A percentile compares a stretch with the other conserved stretches of the same genome.
These are phyloP conservation scores for Vicia villosa DNA, from an alignment of 306 rosid genomes.

Conservation along the genomic window DNA sequence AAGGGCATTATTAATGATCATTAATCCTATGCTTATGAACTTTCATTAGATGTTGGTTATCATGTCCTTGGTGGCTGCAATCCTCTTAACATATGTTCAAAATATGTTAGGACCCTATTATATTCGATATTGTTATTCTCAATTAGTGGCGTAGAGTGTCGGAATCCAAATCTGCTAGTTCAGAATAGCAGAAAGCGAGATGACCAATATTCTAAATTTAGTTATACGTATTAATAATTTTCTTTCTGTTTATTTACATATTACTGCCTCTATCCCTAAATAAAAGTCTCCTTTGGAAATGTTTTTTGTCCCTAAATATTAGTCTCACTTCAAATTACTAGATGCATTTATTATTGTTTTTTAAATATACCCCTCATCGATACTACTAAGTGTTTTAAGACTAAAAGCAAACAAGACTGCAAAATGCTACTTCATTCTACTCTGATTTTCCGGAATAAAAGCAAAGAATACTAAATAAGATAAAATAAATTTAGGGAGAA, in stretches of 20 bases:
- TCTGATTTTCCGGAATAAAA: not conserved
- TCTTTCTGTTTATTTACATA: not conserved
- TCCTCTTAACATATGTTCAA: conserved; percentile 14
- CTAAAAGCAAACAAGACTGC: not conserved
- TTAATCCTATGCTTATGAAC: conserved; percentile 19
- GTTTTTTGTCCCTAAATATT: not conserved
- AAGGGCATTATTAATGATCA: not conserved
- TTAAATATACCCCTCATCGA: not conserved
- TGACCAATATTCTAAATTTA: not conserved
- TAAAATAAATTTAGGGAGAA: not conserved
- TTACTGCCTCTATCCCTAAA: not conserved
- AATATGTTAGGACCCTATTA: not conserved
- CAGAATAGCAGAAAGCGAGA: not conserved
- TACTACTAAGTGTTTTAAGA: not conserved
- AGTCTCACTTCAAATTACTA: not conserved
- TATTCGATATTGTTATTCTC: not conserved
- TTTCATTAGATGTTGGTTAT: conserved; percentile 16
- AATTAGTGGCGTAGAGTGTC: not conserved
- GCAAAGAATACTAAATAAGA: not conserved
- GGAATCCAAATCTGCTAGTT: not conserved
- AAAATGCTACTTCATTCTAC: not conserved
- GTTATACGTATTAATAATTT: not conserved
- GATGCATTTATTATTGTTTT: not conserved
- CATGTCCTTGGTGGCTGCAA: conserved; percentile 21
- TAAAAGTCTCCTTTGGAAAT: not conserved